Evolutionary conservation across 805 yeast species (phyloP), one percentile per base, ranked within the genome.

Genomic region (Kluyveromyces wickerhamii): DNA sequence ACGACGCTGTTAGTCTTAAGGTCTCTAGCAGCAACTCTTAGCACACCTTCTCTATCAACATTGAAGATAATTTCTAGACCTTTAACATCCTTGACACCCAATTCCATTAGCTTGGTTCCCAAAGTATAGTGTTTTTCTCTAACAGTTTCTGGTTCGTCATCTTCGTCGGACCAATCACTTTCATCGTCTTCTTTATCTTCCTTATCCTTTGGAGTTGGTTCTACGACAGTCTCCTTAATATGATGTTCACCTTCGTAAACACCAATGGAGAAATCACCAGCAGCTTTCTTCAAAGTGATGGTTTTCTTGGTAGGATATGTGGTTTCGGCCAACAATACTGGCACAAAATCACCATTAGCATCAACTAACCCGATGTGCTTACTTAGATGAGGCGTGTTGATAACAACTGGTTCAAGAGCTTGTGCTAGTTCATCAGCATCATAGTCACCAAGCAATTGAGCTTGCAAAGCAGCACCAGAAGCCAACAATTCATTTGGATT

Each of bases 401-500:
- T 69, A 41, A 88, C 83, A 40, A 83, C 74, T 24, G 63, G 92
- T 62, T 83, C 82, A 49, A 78, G 66, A 38, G 92, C 79, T 64
- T 86, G 94, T 31, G 70, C 66, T 50, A 79, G 67, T 62, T 86
- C 92, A 43, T 83, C 94, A 35, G 74, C 86, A 53, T 80, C 92
- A 51, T 85, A 94, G 52, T 81, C 89, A 43, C 81, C 67, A 51
- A 89, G 69, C 41, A 76, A 55, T 24, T 94, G 77, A 34, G 96
- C 98, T 71, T 92, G 97, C 58, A 89, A 72, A 43, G 97, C 96
- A 39, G 96, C 94, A 65, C 98, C 98, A 55, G 94, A 79, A 45
- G 94, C 79, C 45, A 81, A 69, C 53, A 87, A 71, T 67, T 92
- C 97, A 54, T 84, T 79, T 41, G 98, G 96, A 64, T 84, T 75